Percentiles rank a stretch among this genome's conserved stretches.
Conservation (phyloP, 495 filamentous ascomycete species). For the Opeltia flavorubescens region DNA sequence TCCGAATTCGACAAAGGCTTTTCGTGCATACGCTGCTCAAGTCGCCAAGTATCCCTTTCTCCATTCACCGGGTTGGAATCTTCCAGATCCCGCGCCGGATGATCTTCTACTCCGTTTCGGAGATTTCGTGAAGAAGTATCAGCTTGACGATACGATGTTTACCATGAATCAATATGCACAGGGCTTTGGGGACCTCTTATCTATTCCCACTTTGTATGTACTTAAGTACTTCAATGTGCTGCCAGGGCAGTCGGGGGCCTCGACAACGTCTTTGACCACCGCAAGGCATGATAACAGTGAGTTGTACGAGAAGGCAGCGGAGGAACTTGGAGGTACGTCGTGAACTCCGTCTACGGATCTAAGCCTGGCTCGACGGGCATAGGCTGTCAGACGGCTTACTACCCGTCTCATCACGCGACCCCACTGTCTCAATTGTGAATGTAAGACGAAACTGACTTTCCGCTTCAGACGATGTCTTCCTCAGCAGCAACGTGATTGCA, state of each 20-base stretch:
- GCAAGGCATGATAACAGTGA: constrained; percentile 22
- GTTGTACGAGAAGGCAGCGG: constrained; percentile 24
- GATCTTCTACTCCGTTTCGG: constrained; percentile 32
- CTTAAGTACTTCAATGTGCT: constrained; percentile 23
- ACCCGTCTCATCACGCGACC: too few species aligned
- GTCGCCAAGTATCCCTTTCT: constrained; percentile 4
- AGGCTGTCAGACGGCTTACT: too few species aligned
- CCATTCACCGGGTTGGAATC: background rate
- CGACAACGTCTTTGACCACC: too few species aligned
- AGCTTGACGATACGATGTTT: constrained; percentile 22
- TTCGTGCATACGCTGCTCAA: background rate
- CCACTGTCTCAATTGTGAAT: too few species aligned
- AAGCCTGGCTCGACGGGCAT: too few species aligned
- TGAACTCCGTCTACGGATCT: too few species aligned
- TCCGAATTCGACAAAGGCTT: background rate
- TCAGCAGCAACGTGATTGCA: constrained; percentile 14
- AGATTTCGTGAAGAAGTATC: constrained; percentile 30
- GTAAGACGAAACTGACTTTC: too few species aligned
- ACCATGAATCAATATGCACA: constrained; percentile 18
- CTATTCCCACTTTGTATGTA: constrained; percentile 26
- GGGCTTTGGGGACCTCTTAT: constrained; percentile 25
- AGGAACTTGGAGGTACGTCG: constrained; percentile 16
- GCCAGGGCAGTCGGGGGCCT: too few species aligned
- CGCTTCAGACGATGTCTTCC: constrained; percentile 19
- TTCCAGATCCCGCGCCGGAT: constrained; percentile 19